Evolutionary conservation across 2,329 filamentous ascomycete species (phyloP).

Genomic region (Epicoccum nigrum): DNA sequence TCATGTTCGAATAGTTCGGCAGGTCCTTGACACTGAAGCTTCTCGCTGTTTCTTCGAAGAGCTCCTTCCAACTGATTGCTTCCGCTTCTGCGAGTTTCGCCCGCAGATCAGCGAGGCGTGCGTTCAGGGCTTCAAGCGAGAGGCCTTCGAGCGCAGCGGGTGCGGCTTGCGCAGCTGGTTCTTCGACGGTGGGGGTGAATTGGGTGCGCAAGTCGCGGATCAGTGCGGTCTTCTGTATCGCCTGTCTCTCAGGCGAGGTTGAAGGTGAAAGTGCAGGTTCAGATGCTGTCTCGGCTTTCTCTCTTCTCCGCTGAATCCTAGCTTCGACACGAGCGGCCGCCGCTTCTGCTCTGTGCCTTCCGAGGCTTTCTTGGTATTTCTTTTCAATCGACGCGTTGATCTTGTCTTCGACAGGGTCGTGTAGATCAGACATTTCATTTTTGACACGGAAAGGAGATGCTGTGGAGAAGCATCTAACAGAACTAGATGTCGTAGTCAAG

Average conservation of each 20-base stretch:
- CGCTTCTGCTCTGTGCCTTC: not conserved
- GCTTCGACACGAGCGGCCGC: not conserved
- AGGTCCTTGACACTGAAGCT: not conserved
- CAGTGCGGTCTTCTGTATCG: not conserved
- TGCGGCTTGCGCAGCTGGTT: not conserved
- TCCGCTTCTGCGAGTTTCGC: not conserved
- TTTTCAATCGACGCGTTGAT: not conserved
- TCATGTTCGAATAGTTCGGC: not conserved
- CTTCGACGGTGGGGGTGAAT: not conserved
- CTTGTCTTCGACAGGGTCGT: not conserved
- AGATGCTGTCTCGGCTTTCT: not conserved
- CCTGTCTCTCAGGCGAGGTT: not conserved
- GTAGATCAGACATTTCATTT: not conserved
- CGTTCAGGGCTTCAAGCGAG: not conserved
- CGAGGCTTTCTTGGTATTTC: not conserved
- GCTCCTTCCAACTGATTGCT: not conserved
- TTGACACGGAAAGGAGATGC: not conserved
- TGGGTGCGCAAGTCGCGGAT: constrained; percentile 1
- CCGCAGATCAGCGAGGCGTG: not conserved
- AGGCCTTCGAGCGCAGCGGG: not conserved
- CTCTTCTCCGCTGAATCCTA: not conserved
- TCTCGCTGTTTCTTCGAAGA: not conserved
- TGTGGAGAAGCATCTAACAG: constrained; percentile 15
- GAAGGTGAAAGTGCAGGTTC: no score
- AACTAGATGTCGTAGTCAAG: not conserved